Base-by-base conservation (phyloP, 345 rosid genomes). In the Acer campestre region DNA sequence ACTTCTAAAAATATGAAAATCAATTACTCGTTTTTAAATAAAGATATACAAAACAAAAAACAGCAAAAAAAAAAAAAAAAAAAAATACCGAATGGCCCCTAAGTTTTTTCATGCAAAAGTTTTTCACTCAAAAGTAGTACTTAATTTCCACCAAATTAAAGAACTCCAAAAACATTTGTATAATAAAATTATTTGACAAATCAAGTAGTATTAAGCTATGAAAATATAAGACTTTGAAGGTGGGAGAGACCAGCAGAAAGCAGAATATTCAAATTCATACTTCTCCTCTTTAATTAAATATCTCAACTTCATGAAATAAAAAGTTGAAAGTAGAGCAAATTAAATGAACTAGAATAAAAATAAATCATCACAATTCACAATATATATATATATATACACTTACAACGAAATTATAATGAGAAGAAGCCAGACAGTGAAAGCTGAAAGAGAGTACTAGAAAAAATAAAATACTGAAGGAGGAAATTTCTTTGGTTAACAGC, bases 321-420 rank as follows among this genome's bases (percentile, higher is more conserved):
- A 35, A 0, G 38, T 4, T 35, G 38, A 35, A 35, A 35, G 6
- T 35, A 35, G 38, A 35, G 38, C 38, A 6, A 35, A 5, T 35
- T 35, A 35, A 35, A 35, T 35, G 38, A 4, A 35, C 55, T 49
- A 27, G 25, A 25, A 67, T 1, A 10, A 14, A 44, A 27, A 1
- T 6, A 17, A 14, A 6, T 12, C 65, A 44, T 27, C 4, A 48
- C 44, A 46, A 22, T 66, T 27, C 4, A 48, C 27, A 27, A 22
- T 66, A 23, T 75, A 29, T 29, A n/a, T n/a, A n/a, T n/a, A n/a
- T n/a, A 29, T 29, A 42, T 42, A 8, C 9, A 29, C 62, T 75
- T n/a, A 66, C 72, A 46, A 75, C 55, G 3, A 61, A 75, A 74
- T 68, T 13, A 35, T 75, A 55, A 61, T 79, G 44, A 74, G 75